Evolutionary conservation across 257 asterid species (phyloP).

Genomic region (Capsicum chinense): DNA sequence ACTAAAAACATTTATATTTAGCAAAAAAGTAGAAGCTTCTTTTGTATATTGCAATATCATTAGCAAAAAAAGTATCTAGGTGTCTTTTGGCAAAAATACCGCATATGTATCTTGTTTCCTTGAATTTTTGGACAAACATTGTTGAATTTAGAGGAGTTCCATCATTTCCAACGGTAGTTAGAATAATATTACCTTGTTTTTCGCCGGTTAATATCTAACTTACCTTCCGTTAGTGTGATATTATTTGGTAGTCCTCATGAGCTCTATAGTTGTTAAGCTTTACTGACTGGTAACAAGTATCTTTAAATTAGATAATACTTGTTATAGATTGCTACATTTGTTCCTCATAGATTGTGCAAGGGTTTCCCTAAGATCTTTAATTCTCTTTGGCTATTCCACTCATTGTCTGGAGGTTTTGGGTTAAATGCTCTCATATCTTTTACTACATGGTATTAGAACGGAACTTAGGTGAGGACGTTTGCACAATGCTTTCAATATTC

Average conservation of each 20-base stretch:
- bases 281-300: not conserved
- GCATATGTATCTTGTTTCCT: not conserved
- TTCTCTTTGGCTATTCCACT: not conserved
- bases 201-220: not conserved
- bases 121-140: not conserved
- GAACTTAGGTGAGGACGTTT: not conserved
- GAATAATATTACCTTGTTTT: not conserved
- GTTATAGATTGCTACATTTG: slow-evolving; percentile 11
- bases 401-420: not conserved
- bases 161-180: slow-evolving; percentile 18
- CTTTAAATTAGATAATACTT: not conserved
- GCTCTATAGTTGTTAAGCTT: not conserved
- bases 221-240: not conserved
- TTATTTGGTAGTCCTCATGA: slow-evolving; percentile 24
- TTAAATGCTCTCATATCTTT: not conserved
- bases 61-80: not conserved
- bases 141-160: not conserved
- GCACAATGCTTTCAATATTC: slow-evolving; percentile 5
- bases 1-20: slow-evolving; percentile 8
- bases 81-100: slow-evolving; percentile 11
- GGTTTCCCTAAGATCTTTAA: not conserved
- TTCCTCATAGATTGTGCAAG: not conserved
- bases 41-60: not conserved
- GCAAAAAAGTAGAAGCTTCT: not conserved
- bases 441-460: not conserved